Conservation (phyloP, 2,329 filamentous ascomycete species). For the Septoria petroselini region DNA sequence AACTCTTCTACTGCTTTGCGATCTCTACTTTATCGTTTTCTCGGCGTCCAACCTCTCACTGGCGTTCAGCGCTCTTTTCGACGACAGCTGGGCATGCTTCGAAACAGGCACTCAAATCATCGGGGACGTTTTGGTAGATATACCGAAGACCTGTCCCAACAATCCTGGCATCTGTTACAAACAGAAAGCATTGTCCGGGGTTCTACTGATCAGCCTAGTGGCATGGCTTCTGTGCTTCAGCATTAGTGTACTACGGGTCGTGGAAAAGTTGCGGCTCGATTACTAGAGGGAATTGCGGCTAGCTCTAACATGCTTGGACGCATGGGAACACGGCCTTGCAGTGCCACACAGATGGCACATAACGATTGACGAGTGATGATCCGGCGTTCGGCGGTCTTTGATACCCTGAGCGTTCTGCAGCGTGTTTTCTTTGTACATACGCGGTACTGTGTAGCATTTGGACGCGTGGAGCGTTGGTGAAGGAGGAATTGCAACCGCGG, state of each 20-base stretch:
- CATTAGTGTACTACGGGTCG: slow-evolving; percentile 58
- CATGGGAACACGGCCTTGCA: neutral
- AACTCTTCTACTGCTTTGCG: slow-evolving; percentile 82
- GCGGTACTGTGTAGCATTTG: no score
- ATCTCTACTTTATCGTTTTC: slow-evolving; percentile 96
- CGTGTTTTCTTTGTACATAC: slow-evolving; percentile 2
- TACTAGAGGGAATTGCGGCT: slow-evolving; percentile 16
- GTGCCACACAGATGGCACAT: neutral
- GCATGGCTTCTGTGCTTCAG: slow-evolving; percentile 91
- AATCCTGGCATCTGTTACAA: slow-evolving; percentile 55
- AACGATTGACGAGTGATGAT: slow-evolving; percentile 21
- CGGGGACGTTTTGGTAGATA: slow-evolving; percentile 19
- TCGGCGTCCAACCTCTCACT: slow-evolving; percentile 89
- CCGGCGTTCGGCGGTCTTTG: slow-evolving; percentile 7
- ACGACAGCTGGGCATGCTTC: slow-evolving; percentile 55
- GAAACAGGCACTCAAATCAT: slow-evolving; percentile 22
- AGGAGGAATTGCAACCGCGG: neutral
- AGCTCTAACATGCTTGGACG: no score
- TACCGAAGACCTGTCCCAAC: slow-evolving; percentile 37
- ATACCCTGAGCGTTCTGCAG: slow-evolving; percentile 5
- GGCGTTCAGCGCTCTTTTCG: slow-evolving; percentile 77
- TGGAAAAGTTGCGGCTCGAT: slow-evolving; percentile 37
- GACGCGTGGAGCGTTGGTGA: neutral
- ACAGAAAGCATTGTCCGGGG: slow-evolving; percentile 69
- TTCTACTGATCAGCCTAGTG: slow-evolving; percentile 75